Conservation (phyloP, 2,329 filamentous ascomycete species). For the Epichloe amarillans region DNA sequence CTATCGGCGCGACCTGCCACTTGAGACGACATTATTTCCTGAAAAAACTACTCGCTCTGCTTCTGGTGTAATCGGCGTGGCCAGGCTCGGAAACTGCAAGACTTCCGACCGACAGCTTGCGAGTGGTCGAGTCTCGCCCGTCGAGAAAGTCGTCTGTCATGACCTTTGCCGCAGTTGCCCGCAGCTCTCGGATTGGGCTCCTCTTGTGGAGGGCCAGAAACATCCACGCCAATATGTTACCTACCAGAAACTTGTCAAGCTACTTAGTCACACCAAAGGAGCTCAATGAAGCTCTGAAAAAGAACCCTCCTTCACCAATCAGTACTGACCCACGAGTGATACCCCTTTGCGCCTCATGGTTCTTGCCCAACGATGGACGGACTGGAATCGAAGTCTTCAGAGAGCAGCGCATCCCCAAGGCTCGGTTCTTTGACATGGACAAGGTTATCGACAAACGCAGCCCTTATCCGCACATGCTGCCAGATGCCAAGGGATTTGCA, state of each 20-base stretch:
- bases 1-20: not conserved
- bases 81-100: not conserved
- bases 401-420: slow-evolving; percentile 70
- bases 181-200: slow-evolving; percentile 27
- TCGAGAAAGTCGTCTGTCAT: slow-evolving; percentile 17
- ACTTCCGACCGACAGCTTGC: not conserved
- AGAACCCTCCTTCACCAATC: slow-evolving; percentile 66
- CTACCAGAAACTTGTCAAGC: slow-evolving; percentile 45
- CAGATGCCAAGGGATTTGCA: slow-evolving; percentile 66
- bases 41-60: not conserved
- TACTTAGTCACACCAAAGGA: slow-evolving; percentile 81
- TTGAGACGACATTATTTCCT: not conserved
- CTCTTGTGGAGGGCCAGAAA: slow-evolving; percentile 22
- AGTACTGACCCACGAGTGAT: slow-evolving; percentile 74
- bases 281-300: slow-evolving; percentile 67
- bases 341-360: slow-evolving; percentile 88
- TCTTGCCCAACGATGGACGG: slow-evolving; percentile 81
- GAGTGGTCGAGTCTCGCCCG: not conserved
- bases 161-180: slow-evolving; percentile 29
- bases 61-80: not conserved
- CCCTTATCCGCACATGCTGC: slow-evolving; percentile 94
- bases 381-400: slow-evolving; percentile 71
- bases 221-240: slow-evolving; percentile 17
- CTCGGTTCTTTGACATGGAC: slow-evolving; percentile 94
- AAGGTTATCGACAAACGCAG: slow-evolving; percentile 76